Conservation (phyloP, 768 basidiomycete genomes). For the Lenzites betulinus region DNA sequence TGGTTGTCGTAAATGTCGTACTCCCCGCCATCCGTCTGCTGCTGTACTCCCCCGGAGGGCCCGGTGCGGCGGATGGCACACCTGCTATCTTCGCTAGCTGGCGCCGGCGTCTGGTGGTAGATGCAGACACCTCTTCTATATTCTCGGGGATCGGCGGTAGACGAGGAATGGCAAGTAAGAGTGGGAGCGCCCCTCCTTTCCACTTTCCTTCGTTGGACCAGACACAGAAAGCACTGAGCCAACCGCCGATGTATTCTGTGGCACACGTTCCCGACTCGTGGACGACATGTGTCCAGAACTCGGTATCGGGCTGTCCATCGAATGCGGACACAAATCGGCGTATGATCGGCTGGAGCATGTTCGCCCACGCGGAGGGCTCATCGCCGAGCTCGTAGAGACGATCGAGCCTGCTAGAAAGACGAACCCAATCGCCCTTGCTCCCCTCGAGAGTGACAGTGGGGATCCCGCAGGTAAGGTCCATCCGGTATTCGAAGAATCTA, state of each 20-base stretch:
- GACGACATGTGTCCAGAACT: constrained; percentile 18
- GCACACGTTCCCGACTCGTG: not conserved
- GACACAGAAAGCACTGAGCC: constrained; percentile 23
- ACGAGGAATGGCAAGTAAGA: not conserved
- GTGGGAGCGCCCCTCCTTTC: not conserved
- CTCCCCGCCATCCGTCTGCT: too few relatives aligned
- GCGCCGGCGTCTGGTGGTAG: too few relatives aligned
- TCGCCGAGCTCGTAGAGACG: constrained; percentile 29
- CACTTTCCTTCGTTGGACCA: constrained; percentile 13
- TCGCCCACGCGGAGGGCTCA: constrained; percentile 27
- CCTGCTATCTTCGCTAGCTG: too few relatives aligned
- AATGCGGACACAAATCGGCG: constrained; percentile 31
- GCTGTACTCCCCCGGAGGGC: too few relatives aligned
- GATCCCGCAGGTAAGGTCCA: constrained; percentile 27
- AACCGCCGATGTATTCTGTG: constrained; percentile 8
- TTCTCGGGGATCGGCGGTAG: not conserved
- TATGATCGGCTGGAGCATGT: constrained; percentile 33
- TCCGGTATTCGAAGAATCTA: constrained; percentile 6
- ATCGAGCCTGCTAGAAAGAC: constrained; percentile 21
- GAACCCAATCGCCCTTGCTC: constrained; percentile 26
- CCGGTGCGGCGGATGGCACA: too few relatives aligned
- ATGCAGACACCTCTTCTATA: too few relatives aligned
- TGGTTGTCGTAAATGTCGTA: too few relatives aligned
- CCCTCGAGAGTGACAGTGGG: constrained; percentile 31
- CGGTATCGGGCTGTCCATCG: constrained; percentile 24